Base-by-base conservation (phyloP, 2,329 filamentous ascomycete genomes). In the Colletotrichum caudatum region DNA sequence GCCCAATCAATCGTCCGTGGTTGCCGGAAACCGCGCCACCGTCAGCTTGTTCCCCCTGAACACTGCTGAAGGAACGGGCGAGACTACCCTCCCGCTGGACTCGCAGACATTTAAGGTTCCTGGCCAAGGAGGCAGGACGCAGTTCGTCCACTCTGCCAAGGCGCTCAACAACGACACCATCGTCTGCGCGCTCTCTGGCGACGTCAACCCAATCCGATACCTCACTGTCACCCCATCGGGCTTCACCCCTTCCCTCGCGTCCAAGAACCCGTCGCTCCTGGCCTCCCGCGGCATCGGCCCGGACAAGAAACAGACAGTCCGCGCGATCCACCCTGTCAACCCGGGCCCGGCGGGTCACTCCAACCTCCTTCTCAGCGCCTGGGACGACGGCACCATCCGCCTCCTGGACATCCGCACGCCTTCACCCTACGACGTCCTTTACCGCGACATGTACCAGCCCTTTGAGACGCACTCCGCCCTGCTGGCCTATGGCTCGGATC, bases 371-470 rank as follows among this genome's bases (percentile, higher is more conserved):
- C 80, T 89, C 16, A 86, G 83, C 66, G 82, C 86, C 4, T 89
- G 87, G 86, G 83, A 85, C 54, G 86, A 89, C 65, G 87, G 87
- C 11, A 87, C 84, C 0, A 82, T 84, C 64, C 74, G 75, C 23
- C 73, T 76, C 4, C 64, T 74, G 29, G 87, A 89, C 72, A 75
- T 87, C 2, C 84, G 87, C 16, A 85, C 86, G 0, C 82, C 85
- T 0, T 85, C 82, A 0, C 72, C 81, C 1, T 78, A 83, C 39
- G 86, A 88, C 65, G 80, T 81, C 11, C 75, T 87, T 9, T 89
- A 87, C 75, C 84, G 87, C 48, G 87, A 89, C 74, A 84, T 85
- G 66, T 85, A 87, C 71, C 83, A 88, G 68, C 81, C 86, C 0
- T 81, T 81, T 69, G 81, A 84, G 39, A 78, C 82, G 18, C 81